Evolutionary conservation across 2,329 filamentous ascomycete species (phyloP), one percentile per base, ranked within the genome.

Genomic region (Xylariaceae sp.): DNA sequence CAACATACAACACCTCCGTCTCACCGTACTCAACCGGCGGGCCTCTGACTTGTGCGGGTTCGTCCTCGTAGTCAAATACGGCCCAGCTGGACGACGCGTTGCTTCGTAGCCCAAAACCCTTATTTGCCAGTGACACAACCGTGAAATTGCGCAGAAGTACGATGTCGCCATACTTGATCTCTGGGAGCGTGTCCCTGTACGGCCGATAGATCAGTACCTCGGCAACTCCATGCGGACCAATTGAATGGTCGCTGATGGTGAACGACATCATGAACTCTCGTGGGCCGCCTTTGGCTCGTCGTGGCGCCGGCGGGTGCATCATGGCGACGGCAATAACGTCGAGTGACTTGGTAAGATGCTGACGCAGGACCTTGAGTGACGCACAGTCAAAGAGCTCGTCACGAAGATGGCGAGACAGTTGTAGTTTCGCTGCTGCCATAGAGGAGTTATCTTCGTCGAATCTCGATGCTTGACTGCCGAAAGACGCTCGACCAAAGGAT

Each of bases 241-340:
- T 75, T 1, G 81, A 80, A 30, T 82, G 77, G 65, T 88, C 85
- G 0, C 80, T 82, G 10, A 85, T 73, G 47, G 78, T 80, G 63
- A 88, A 81, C 13, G 80, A 78, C 65, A 85, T 78, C 72, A 82
- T 79, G 71, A 80, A 87, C 67, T 87, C 82, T 18, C 83, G 76
- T 2, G 82, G 82, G 0, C 82, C 82, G 60, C 77, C 74, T 67
- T 84, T 85, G 30, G 82, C 81, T 44, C 84, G 78, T 59, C 77
- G 74, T 5, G 84, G 78, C 51, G 78, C 74, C 8, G 77, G 72
- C 2, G 82, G 80, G 15, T 75, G 74, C 51, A 77, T 76, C 11
- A 81, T 81, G 3, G 77, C 82, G 5, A 88, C 74, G 13, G 77
- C 84, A 7, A 86, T 71, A 4, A 85, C 73, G 67, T 86, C 82